A percentile compares a stretch with the other conserved stretches of the same genome.
Conservation (phyloP, 129 eudicot genomes). For the Silybum marianum region DNA sequence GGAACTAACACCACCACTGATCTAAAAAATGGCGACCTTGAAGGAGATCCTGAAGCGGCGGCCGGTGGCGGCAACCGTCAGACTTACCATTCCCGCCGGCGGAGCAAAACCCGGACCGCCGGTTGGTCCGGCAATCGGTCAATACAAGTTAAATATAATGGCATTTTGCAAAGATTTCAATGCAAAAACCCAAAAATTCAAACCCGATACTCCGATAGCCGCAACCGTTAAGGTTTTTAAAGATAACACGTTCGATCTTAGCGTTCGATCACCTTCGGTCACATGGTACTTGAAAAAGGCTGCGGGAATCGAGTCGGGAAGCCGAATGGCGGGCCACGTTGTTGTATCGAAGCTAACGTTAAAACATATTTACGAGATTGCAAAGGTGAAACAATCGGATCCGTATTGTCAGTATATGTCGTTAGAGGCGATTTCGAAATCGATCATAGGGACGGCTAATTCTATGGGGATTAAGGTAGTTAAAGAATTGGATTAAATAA, state of each 20-base stretch:
- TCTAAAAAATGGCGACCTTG: conserved; percentile 51
- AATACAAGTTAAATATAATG: conserved; percentile 22
- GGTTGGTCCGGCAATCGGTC: conserved; percentile 27
- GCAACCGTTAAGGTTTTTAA: conserved; percentile 45
- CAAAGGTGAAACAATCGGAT: conserved; percentile 72
- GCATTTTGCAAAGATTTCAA: conserved; percentile 30
- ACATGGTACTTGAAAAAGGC: conserved; percentile 80
- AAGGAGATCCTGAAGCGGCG: conserved; percentile 69
- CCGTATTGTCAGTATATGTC: conserved; percentile 63
- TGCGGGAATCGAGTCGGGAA: conserved; percentile 67
- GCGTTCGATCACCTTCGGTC: conserved; percentile 56
- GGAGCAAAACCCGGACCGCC: conserved; percentile 52
- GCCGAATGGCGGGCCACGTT: conserved; percentile 62
- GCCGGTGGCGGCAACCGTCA: conserved; percentile 79
- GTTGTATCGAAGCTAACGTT: conserved; percentile 54
- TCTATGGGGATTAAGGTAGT: conserved; percentile 81
- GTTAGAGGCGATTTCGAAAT: conserved; percentile 60
- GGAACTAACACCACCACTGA: background rate
- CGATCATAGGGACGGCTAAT: conserved; percentile 73
- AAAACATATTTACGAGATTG: conserved; percentile 74
- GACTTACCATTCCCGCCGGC: conserved; percentile 72
- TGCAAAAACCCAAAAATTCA: conserved; percentile 17
- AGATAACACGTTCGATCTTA: conserved; percentile 20
- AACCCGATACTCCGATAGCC: conserved; percentile 21
- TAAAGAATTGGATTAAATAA: conserved; percentile 55